Evolutionary conservation across 139 green algal species (phyloP).

Genomic region (Chlorella sp.): DNA sequence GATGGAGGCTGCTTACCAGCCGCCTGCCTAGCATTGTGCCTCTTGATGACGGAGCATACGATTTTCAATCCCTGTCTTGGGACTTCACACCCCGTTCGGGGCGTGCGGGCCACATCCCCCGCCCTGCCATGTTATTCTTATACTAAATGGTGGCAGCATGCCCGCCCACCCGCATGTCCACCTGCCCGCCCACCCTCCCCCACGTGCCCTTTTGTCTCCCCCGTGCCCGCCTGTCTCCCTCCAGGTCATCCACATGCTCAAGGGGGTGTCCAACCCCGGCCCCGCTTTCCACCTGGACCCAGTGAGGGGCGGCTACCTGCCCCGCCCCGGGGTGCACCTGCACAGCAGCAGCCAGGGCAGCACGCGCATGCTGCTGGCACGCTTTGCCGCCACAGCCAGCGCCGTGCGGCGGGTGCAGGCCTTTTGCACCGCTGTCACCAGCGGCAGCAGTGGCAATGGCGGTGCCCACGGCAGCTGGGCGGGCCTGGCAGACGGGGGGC

Average conservation of each 20-base stretch:
- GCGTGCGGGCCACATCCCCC: too few relatives aligned
- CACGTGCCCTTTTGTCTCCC: background rate
- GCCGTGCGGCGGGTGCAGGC: conserved; percentile 16
- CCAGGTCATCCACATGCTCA: conserved; percentile 41
- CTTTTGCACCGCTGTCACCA: conserved; percentile 11
- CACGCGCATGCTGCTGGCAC: conserved; percentile 13
- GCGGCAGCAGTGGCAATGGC: background rate
- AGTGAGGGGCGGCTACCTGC: background rate
- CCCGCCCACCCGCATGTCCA: background rate
- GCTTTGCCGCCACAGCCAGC: background rate
- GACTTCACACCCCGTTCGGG: too few relatives aligned
- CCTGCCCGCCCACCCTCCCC: background rate
- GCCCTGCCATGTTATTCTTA: too few relatives aligned
- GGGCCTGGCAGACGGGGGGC: background rate
- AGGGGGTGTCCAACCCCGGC: conserved; percentile 30
- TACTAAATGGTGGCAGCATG: too few relatives aligned
- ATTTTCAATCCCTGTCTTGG: too few relatives aligned
- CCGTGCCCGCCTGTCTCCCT: background rate
- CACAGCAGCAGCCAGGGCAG: conserved; percentile 1
- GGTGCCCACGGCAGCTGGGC: background rate
- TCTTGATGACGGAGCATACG: too few relatives aligned
- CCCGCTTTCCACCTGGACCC: conserved; percentile 36
- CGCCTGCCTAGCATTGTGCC: too few relatives aligned
- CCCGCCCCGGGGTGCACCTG: conserved; percentile 26
- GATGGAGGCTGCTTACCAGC: too few relatives aligned